Evolutionary conservation across 83 land plant species (phyloP), one percentile per base, ranked within the genome.

Genomic region (Thuja plicata): DNA sequence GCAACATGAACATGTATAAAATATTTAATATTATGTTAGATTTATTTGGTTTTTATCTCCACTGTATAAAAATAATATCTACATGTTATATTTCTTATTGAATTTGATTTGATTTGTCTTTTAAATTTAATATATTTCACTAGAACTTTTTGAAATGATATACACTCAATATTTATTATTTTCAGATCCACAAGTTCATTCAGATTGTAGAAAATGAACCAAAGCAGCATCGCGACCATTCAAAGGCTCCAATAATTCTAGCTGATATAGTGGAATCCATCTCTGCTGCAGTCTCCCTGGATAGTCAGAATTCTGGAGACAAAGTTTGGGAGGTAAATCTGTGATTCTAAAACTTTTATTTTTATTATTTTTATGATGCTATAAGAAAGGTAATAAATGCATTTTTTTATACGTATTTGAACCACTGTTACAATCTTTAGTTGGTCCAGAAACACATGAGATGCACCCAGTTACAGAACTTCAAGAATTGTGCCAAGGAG

Each of bases 241-340:
- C 94, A 30, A 90, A 95, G 43, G 85, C 90, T 3, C 95, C 95
- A 60, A 95, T 92, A 66, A 77, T 66, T 30, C 88, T 95, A 0
- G 94, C 92, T 0, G 93, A 95, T 74, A 89, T 92, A 15, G 88
- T 94, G 13, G 96, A 95, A 89, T 95, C 95, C 1, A 66, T 92
- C 13, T 85, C 93, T 0, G 94, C 95, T 50, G 96, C 95, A 21
- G 88, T 95, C 17, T 91, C 81, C 84, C 82, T 94, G 1, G 96
- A 95, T 62, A 35, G 91, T 79, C 84, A 86, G 15, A 74, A 30
- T 32, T 90, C 90, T n/a, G 12, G 88, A 0, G 92, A 93, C 21
- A 86, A 48, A 9, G 94, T 90, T 13, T 94, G 94, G 94, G 76
- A 91, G 95, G 96, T 94, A 81, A 27, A 21, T 45, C 0, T 13